These are phyloP conservation scores for Coemansia sp. DNA, from an alignment of 192 early-diverging fungal species.

Conservation along the genomic window DNA sequence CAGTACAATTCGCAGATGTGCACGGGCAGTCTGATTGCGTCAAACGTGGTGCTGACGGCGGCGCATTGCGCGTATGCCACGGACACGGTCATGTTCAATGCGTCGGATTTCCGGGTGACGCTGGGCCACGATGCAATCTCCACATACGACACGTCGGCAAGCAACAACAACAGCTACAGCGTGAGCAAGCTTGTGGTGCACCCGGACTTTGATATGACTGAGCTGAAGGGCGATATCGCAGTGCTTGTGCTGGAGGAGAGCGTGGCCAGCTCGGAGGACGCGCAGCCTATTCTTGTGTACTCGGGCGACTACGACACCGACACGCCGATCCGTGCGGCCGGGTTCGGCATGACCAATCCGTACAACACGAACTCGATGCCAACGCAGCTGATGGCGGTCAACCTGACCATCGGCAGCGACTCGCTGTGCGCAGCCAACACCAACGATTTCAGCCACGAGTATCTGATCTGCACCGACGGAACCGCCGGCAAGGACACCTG, in stretches of 20 bases:
- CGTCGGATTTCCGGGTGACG: conserved; percentile 25
- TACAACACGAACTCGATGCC: conserved; percentile 9
- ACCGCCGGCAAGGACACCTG: conserved; percentile 46
- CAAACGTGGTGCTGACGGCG: conserved; percentile 52
- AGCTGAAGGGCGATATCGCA: conserved; percentile 38
- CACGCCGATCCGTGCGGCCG: conserved; percentile 33
- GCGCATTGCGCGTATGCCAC: conserved; percentile 39
- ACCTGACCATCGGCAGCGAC: conserved; percentile 17
- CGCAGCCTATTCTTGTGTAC: conserved; percentile 30
- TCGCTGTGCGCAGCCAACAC: conserved; percentile 20
- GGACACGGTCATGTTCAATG: conserved; percentile 2
- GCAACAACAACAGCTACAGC: conserved; percentile 18
- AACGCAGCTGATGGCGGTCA: conserved; percentile 37
- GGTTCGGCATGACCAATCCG: conserved; percentile 45
- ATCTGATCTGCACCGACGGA: conserved; percentile 48
- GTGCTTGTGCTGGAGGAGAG: conserved; percentile 28
- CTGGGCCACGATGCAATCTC: conserved; percentile 17
- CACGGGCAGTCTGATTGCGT: conserved; percentile 49
- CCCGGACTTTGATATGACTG: conserved; percentile 24
- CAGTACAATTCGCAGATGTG: conserved; percentile 22
- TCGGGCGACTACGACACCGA: conserved; percentile 11
- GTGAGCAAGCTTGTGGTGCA: conserved; percentile 28
- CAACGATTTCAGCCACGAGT: conserved; percentile 5
- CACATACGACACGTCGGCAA: conserved; percentile 13
- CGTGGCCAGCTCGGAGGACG: conserved; percentile 14